Percentiles rank a stretch among this genome's conserved stretches.
Conservation (phyloP, 148 eudicot species). For the Rheum nobile region DNA sequence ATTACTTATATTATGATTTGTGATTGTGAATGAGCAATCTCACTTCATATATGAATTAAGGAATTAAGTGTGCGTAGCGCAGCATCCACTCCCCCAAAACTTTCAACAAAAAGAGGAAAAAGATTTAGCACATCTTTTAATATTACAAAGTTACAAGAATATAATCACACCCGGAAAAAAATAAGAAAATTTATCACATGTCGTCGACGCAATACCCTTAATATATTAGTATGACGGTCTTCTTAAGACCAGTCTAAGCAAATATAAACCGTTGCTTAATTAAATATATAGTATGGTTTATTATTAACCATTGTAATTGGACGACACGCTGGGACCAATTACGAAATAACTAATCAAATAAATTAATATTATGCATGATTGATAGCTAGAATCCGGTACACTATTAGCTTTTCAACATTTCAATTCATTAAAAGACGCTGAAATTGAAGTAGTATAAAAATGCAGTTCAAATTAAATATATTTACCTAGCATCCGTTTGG, state of each 20-base stretch:
- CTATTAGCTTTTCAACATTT: too few relatives aligned
- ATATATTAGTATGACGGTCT: too few relatives aligned
- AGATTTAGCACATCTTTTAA: background rate
- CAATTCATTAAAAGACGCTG: too few relatives aligned
- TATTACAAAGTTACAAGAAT: background rate
- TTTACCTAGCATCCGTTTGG: background rate
- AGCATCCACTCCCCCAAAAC: background rate
- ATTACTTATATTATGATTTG: too few relatives aligned
- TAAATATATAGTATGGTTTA: constrained; percentile 7
- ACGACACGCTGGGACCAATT: background rate
- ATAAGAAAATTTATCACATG: background rate
- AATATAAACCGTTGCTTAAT: constrained; percentile 7
- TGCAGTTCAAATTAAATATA: too few relatives aligned
- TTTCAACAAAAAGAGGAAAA: background rate
- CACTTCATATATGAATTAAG: background rate
- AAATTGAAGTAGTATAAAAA: too few relatives aligned
- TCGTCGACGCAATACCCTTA: background rate
- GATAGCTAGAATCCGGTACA: too few relatives aligned
- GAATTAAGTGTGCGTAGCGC: background rate
- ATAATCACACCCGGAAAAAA: background rate
- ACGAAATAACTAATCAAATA: background rate
- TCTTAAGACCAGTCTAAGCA: background rate
- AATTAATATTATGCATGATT: background rate
- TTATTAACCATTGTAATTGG: background rate
- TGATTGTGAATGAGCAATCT: too few relatives aligned